These are phyloP conservation scores for Xylaria palmicola DNA, from an alignment of 495 filamentous ascomycete genomes.

Conservation along the genomic window DNA sequence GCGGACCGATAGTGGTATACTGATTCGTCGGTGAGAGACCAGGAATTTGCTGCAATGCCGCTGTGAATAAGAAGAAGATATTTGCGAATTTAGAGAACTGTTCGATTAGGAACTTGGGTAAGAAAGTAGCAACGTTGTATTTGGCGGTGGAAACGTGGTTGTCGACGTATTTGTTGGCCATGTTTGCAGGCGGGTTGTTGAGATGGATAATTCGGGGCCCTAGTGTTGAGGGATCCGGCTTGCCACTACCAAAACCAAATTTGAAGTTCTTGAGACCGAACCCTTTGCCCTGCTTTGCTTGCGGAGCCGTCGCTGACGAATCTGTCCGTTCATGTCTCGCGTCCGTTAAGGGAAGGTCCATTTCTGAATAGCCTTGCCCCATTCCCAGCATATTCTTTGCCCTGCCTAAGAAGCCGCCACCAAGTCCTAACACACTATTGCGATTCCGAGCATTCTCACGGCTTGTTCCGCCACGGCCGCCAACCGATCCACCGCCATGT, in stretches of 20 bases:
- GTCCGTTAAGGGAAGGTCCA: constrained; percentile 95
- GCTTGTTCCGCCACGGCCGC: constrained; percentile 40
- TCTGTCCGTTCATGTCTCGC: constrained; percentile 46
- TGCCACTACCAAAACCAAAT: constrained; percentile 87
- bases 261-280: constrained; percentile 76
- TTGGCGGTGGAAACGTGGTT: constrained; percentile 98
- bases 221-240: constrained; percentile 82
- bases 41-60: constrained; percentile 92
- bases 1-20: constrained; percentile 93
- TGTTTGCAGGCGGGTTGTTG: constrained; percentile 96
- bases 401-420: constrained; percentile 80
- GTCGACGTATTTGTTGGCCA: constrained; percentile 82
- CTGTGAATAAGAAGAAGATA: constrained; percentile 98
- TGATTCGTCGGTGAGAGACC: constrained; percentile 89
- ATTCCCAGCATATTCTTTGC: constrained; percentile 91
- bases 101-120: constrained; percentile 97
- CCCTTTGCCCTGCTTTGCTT: constrained; percentile 54
- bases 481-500: constrained; percentile 56
- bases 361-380: constrained; percentile 90
- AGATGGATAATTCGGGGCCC: constrained; percentile 93
- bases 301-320: constrained; percentile 26
- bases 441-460: constrained; percentile 65
- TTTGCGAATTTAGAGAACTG: constrained; percentile 99
- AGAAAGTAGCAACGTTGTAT: constrained; percentile 92
- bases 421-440: constrained; percentile 83